Base-by-base conservation (phyloP, 371 early-diverging fungal species). In the Rhizopus sp. region DNA sequence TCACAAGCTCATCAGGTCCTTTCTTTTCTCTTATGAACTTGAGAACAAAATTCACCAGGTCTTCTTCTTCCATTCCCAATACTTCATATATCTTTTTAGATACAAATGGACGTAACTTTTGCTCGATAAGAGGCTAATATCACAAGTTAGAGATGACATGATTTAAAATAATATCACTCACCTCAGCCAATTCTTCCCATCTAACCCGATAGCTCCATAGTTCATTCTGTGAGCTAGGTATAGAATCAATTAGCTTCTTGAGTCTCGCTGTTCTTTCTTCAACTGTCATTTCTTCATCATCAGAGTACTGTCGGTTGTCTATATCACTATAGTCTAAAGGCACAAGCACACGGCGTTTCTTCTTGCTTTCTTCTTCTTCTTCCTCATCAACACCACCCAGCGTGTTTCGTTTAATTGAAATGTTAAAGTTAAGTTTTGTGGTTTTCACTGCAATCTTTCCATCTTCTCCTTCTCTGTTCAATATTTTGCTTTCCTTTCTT, bases 211-310 rank as follows among this genome's bases (percentile, higher is more conserved):
- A 94, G 0, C 59, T 78, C 84, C 87, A 91, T 47, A 94, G 60
- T 2, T 84, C 88, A 16, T 87, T 80, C 47, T 85, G 75, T n/a
- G 88, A 91, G 3, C 90, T 83, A n/a, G 93, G 93, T 64, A 94
- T 88, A 33, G 77, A 72, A 39, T 78, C 81, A 47, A 92, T 84
- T 30, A 93, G 65, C 2, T 81, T 83, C 62, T 88, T 86, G 16
- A 89, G 74, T 47, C 79, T 81, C 41, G 66, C 63, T 6, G 69
- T 71, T 33, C 87, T 70, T 51, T 88, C 88, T 59, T 89, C 91
- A 29, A 69, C 62, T 9, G 64, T 42, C 30, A 79, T 75, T n/a
- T 73, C 70, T 30, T 62, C 57, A 16, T 41, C 42, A 5, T 59
- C 60, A 2, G 55, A 37, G n/a, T 59, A 34, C 5, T 56, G 47